A percentile compares a stretch with the other conserved stretches of the same genome.
These are phyloP conservation scores for Eucalyptus pumila DNA, from an alignment of 345 rosid species.

Conservation along the genomic window DNA sequence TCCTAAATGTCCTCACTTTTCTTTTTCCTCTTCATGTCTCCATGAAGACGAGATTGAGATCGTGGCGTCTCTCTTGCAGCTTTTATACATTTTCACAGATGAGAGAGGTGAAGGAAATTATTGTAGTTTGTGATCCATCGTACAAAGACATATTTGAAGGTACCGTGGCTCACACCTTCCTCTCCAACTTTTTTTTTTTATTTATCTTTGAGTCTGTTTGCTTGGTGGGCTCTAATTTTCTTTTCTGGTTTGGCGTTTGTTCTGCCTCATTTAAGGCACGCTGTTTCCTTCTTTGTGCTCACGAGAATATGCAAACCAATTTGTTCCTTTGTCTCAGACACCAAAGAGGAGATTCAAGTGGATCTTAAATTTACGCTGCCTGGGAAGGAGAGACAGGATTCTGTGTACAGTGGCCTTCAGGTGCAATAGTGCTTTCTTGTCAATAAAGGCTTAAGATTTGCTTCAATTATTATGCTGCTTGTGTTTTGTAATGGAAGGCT, in stretches of 20 bases:
- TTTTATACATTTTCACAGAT: slow-evolving; percentile 68
- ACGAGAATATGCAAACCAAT: not conserved
- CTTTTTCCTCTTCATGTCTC: not conserved
- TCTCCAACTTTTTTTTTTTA: not conserved
- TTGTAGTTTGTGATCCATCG: slow-evolving; percentile 95
- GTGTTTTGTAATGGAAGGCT: not conserved
- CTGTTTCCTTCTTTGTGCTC: not conserved
- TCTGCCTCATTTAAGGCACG: not conserved
- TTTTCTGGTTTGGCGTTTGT: not conserved
- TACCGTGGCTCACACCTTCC: not conserved
- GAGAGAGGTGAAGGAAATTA: slow-evolving; percentile 78
- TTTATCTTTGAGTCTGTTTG: not conserved
- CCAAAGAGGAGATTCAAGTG: slow-evolving; percentile 29
- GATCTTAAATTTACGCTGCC: slow-evolving; percentile 77
- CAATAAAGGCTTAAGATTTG: not conserved
- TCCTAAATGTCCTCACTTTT: not conserved
- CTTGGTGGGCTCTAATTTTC: not conserved
- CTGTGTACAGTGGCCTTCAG: slow-evolving; percentile 89
- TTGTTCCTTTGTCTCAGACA: slow-evolving; percentile 22
- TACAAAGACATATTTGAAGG: slow-evolving; percentile 89
- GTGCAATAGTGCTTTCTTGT: slow-evolving; percentile 6
- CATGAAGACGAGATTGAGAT: not conserved
- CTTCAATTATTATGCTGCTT: not conserved
- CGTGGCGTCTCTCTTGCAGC: slow-evolving; percentile 24
- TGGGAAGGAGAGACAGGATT: slow-evolving; percentile 96